These are phyloP conservation scores for Solanum pimpinellifolium DNA, from an alignment of 257 asterid species.

Conservation along the genomic window DNA sequence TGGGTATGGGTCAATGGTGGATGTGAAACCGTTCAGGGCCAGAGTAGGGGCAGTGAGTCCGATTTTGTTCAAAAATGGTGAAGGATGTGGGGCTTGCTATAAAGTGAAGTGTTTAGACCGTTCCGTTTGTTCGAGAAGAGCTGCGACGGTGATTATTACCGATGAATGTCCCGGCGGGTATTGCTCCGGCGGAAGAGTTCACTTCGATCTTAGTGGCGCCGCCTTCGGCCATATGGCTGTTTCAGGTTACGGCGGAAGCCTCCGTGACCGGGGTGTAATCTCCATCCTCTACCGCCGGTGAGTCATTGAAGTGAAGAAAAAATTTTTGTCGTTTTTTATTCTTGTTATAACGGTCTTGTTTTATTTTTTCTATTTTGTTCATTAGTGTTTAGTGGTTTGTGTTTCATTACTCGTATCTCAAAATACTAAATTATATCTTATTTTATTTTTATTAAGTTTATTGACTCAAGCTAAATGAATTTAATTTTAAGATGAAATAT, in stretches of 20 bases:
- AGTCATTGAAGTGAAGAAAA: not conserved
- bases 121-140: slow-evolving; percentile 80
- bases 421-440: accelerated
- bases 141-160: slow-evolving; percentile 82
- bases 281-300: slow-evolving; percentile 77
- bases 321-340: not conserved
- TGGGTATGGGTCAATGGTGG: slow-evolving; percentile 88
- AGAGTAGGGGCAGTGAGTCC: slow-evolving; percentile 98
- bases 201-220: slow-evolving; percentile 94
- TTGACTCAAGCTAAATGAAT: accelerated
- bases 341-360: not conserved
- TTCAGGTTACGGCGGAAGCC: slow-evolving; percentile 52
- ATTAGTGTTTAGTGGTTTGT: not conserved
- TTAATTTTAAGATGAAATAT: not conserved
- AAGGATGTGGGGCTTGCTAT: slow-evolving; percentile 96
- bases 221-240: slow-evolving; percentile 91
- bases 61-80: slow-evolving; percentile 74
- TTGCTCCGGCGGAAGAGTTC: slow-evolving; percentile 51
- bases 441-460: not conserved
- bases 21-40: slow-evolving; percentile 84
- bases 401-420: not conserved
- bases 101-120: slow-evolving; percentile 76
- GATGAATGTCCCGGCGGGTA: slow-evolving; percentile 94
- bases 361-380: not conserved
- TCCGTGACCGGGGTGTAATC: slow-evolving; percentile 82